Percentiles rank a stretch among this genome's conserved stretches.
phyloP scores from a whole-genome alignment of 208 protist genomes.

The Leishmania turanica region DNA sequence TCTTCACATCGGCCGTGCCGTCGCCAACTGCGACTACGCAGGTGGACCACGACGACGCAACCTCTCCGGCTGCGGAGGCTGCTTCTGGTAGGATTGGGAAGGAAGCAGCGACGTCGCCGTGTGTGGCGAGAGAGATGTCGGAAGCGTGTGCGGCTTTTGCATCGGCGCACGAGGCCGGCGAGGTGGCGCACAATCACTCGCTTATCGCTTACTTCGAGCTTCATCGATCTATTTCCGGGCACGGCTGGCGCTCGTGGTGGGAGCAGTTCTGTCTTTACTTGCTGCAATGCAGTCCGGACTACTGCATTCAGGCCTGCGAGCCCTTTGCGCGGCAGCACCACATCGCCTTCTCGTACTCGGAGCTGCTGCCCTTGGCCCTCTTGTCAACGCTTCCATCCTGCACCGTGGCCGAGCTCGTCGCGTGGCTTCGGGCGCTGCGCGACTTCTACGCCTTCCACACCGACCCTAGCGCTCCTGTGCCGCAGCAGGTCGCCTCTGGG shows the following conservation, averaged over 20 bases:
- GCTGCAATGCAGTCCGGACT: slow-evolving; percentile 55
- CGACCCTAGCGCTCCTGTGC: slow-evolving; percentile 38
- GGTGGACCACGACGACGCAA: background rate
- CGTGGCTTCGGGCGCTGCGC: slow-evolving; percentile 65
- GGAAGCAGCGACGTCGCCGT: background rate
- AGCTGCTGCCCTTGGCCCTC: slow-evolving; percentile 74
- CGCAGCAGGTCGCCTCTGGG: slow-evolving; percentile 64
- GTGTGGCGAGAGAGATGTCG: background rate
- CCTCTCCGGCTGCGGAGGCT: background rate
- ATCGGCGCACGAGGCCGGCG: slow-evolving; percentile 14
- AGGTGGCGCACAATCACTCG: slow-evolving; percentile 22
- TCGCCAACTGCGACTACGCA: background rate
- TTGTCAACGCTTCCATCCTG: slow-evolving; percentile 63
- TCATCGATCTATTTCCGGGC: slow-evolving; percentile 42
- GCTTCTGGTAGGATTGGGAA: background rate
- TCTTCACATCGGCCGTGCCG: background rate
- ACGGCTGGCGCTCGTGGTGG: slow-evolving; percentile 76
- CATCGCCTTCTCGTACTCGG: slow-evolving; percentile 64
- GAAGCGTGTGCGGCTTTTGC: background rate
- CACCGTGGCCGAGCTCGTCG: slow-evolving; percentile 36
- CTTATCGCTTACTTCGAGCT: slow-evolving; percentile 44
- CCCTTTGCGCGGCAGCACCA: slow-evolving; percentile 60
- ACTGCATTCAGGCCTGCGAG: slow-evolving; percentile 63
- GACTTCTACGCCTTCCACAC: slow-evolving; percentile 54
- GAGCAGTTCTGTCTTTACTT: slow-evolving; percentile 62